These are phyloP conservation scores for Naganishia sp. DNA, from an alignment of 1,284 basidiomycete species.

Conservation along the genomic window DNA sequence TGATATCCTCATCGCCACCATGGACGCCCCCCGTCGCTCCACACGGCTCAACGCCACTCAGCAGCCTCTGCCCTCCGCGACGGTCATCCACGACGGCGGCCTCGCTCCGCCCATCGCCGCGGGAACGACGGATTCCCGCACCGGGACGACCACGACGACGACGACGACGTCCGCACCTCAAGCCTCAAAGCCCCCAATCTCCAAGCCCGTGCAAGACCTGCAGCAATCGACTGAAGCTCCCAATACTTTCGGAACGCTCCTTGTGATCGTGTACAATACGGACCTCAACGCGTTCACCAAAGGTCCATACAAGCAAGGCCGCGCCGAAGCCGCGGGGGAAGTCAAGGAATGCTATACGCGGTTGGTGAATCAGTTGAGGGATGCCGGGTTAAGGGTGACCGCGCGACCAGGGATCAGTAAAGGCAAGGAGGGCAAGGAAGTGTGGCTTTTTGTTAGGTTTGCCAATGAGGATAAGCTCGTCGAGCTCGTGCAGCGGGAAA, in stretches of 20 bases:
- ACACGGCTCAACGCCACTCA: neutral
- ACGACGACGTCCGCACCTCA: neutral
- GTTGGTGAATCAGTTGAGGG: constrained; percentile 43
- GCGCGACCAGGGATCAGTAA: constrained; percentile 38
- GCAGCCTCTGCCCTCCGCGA: neutral
- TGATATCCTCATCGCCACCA: neutral
- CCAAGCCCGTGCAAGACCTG: neutral
- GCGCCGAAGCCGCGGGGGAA: constrained; percentile 38
- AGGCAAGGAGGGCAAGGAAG: constrained; percentile 62
- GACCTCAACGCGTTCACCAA: constrained; percentile 16
- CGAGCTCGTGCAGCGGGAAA: constrained; percentile 70
- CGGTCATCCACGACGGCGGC: neutral
- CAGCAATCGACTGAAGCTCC: constrained; percentile 1
- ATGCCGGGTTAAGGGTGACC: constrained; percentile 45
- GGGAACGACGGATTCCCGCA: neutral
- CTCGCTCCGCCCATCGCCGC: constrained; percentile 16
- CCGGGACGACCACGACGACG: neutral
- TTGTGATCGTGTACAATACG: constrained; percentile 23
- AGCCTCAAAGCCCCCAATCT: neutral
- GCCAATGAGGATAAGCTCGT: constrained; percentile 66
- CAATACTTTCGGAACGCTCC: constrained; percentile 23
- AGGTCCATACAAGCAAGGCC: constrained; percentile 24
- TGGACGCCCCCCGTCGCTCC: constrained; percentile 19
- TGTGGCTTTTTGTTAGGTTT: constrained; percentile 72
- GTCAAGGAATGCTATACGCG: constrained; percentile 44